Evolutionary conservation across 2,329 filamentous ascomycete species (phyloP).

Genomic region (Xylaria polymorpha): DNA sequence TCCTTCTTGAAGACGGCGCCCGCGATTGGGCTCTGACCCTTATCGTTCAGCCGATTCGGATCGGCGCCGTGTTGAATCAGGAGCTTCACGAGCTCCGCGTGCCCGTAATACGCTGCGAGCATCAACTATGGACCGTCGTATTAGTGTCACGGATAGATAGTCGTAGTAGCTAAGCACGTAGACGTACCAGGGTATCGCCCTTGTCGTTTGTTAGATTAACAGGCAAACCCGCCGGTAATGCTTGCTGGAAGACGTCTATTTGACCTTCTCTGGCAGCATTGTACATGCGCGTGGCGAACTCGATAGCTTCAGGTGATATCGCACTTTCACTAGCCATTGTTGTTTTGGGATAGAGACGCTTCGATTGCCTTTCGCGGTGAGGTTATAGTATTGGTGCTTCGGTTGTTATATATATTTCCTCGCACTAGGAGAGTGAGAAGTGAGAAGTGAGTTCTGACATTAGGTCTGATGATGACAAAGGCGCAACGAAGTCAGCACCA

Average conservation of each 20-base stretch:
- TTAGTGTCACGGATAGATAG: neutral
- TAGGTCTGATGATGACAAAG: neutral
- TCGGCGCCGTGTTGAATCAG: slow-evolving; percentile 73
- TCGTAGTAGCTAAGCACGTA: neutral
- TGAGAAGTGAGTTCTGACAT: slow-evolving; percentile 16
- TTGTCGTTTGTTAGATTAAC: slow-evolving; percentile 78
- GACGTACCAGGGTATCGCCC: slow-evolving; percentile 73
- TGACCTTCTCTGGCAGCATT: slow-evolving; percentile 72
- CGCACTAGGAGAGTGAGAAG: neutral
- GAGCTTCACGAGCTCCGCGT: slow-evolving; percentile 68
- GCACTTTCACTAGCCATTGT: slow-evolving; percentile 42
- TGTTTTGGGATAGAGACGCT: slow-evolving; percentile 2
- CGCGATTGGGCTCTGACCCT: slow-evolving; percentile 75
- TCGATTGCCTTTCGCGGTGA: neutral
- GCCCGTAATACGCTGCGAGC: slow-evolving; percentile 77
- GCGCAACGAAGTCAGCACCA: slow-evolving; percentile 13
- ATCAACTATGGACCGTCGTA: slow-evolving; percentile 64
- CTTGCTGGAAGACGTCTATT: slow-evolving; percentile 68
- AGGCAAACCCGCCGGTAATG: slow-evolving; percentile 73
- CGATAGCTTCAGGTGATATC: slow-evolving; percentile 73
- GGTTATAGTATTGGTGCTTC: neutral
- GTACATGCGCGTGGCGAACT: slow-evolving; percentile 74
- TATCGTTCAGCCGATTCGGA: slow-evolving; percentile 74
- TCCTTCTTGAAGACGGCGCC: slow-evolving; percentile 80
- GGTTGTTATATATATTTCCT: neutral